A percentile compares a stretch with the other conserved stretches of the same genome.
phyloP scores from a whole-genome alignment of 2,329 filamentous ascomycete species.

The Scedosporium dehoogii region DNA sequence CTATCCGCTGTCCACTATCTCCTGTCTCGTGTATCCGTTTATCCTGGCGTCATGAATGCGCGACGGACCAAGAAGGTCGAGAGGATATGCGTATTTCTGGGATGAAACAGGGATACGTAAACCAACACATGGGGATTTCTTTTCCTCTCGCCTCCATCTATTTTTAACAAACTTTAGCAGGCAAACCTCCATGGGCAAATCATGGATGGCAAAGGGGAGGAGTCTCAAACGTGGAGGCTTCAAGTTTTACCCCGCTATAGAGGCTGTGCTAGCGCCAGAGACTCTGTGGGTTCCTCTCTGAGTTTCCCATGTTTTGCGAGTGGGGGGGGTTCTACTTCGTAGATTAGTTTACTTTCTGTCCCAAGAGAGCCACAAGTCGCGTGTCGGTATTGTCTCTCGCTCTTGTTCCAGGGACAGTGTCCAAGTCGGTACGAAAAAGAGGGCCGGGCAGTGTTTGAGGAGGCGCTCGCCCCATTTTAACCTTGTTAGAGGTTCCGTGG shows the following conservation, averaged over 20 bases:
- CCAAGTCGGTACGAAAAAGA: no score
- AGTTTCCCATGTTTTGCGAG: not conserved
- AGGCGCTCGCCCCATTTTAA: not conserved
- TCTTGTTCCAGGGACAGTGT: no score
- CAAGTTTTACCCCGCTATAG: not conserved
- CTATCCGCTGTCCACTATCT: not conserved
- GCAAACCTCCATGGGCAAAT: not conserved
- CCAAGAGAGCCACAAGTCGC: no score
- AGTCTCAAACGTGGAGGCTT: not conserved
- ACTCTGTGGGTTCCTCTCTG: not conserved
- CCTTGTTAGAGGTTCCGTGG: not conserved
- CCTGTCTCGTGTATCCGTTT: no score
- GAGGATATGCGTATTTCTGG: not conserved
- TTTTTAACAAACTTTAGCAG: no score
- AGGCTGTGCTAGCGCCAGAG: not conserved
- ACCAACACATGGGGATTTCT: no score
- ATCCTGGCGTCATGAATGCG: no score
- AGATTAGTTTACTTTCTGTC: not conserved
- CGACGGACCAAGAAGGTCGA: no score
- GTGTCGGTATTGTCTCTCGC: no score
- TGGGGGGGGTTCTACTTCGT: no score
- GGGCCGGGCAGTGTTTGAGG: not conserved
- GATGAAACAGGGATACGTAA: not conserved
- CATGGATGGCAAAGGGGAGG: not conserved
- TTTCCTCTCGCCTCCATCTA: no score